A percentile compares a stretch with the other conserved stretches of the same genome.
phyloP scores from a whole-genome alignment of 2,329 filamentous ascomycete genomes.

The Aspergillus novoparasiticus region DNA sequence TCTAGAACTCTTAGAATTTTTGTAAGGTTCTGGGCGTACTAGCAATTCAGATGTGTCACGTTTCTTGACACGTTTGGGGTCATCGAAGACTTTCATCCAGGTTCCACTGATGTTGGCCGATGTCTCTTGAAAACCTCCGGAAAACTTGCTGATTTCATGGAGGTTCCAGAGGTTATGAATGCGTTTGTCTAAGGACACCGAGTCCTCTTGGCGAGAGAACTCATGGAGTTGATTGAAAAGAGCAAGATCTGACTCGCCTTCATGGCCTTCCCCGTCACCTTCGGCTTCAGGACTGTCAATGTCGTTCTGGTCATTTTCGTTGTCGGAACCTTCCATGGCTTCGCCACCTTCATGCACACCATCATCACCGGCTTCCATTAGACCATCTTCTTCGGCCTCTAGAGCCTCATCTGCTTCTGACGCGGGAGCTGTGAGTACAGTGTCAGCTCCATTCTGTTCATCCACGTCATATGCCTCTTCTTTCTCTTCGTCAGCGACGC shows the following conservation, averaged over 20 bases:
- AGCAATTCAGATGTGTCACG: conserved; percentile 28
- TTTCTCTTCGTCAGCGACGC: conserved; percentile 25
- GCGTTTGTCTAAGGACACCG: conserved; percentile 32
- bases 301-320: conserved; percentile 21
- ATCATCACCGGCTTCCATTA: conserved; percentile 21
- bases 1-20: conserved; percentile 27
- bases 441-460: conserved; percentile 20
- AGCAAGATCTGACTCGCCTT: conserved; percentile 24
- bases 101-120: conserved; percentile 30
- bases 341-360: conserved; percentile 20
- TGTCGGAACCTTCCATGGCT: conserved; percentile 18
- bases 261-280: conserved; percentile 23
- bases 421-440: conserved; percentile 11
- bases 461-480: conserved; percentile 22
- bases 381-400: conserved; percentile 21
- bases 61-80: conserved; percentile 33
- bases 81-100: conserved; percentile 38
- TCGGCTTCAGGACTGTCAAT: conserved; percentile 20
- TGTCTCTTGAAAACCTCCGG: conserved; percentile 36
- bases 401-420: conserved; percentile 16
- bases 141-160: conserved; percentile 38
- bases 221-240: conserved; percentile 27
- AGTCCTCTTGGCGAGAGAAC: conserved; percentile 25
- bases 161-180: conserved; percentile 41
- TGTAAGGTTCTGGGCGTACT: conserved; percentile 38